Evolutionary conservation across 805 yeast species (phyloP), one percentile per base, ranked within the genome.

Genomic region (Nakazawaea molendinolei): DNA sequence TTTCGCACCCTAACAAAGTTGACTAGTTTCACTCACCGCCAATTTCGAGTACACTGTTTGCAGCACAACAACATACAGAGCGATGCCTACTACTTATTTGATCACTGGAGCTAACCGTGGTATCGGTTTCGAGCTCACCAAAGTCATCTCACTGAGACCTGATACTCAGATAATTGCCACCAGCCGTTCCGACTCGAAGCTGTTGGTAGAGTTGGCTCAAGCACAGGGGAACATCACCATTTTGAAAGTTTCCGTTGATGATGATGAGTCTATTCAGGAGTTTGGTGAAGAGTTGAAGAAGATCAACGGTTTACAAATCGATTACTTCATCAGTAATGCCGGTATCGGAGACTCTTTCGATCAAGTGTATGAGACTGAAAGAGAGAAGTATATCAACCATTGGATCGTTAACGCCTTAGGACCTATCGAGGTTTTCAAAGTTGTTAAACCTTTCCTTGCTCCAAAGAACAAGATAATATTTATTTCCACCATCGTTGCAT

Each of bases 101-200:
- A 44, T 66, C 12, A 56, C 67, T 2, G 72, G 74, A 9, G 64
- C 66, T 15, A 61, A 66, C 19, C 52, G 65, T 38, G 72, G 71
- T 4, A 57, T 67, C 34, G 72, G 72, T 5, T 51, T 51, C 15
- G 52, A 49, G 1, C 44, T 65, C 5, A 54, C 49, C 3, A 51
- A 53, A 28, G 46, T 46, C 23, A 41, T 63, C 15, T 45, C 56
- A 20, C 33, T 38, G 5, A 36, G 44, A 5, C 32, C 50, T 19
- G 32, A 43, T 10, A 50, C 45, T 33, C 14, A 28, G 5, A 53
- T 59, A 10, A 41, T 56, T 28, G 56, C 54, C 1, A 47, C 53
- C 8, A 40, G 44, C 10, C 28, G 53, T 17, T 23, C 34, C 12
- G 43, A 35, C 3, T 34, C 44, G 8, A n/a, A 16, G 5, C 29